Conservation (phyloP, 2,329 filamentous ascomycete genomes). For the Macroventuria anomochaeta region DNA sequence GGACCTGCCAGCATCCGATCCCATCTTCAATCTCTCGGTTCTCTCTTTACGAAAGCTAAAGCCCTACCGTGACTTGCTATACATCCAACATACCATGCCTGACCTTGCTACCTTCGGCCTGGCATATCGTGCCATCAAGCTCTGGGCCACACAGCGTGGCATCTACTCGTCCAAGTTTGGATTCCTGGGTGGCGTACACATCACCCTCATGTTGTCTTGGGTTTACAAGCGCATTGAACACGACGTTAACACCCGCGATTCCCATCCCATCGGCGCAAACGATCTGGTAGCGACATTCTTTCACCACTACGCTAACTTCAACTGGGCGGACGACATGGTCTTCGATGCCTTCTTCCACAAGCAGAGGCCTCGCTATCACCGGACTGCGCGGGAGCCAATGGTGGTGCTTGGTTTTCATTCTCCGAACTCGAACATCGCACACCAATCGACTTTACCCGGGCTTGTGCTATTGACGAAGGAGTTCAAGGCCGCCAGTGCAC, state of each 20-base stretch:
- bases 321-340: conserved; percentile 63
- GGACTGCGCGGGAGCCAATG: conserved; percentile 65
- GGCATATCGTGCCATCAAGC: conserved; percentile 66
- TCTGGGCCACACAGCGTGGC: conserved; percentile 67
- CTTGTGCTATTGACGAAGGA: conserved; percentile 60
- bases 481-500: conserved; percentile 55
- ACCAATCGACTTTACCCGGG: conserved; percentile 61
- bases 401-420: conserved; percentile 68
- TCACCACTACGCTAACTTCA: conserved; percentile 65
- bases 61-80: conserved; percentile 66
- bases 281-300: conserved; percentile 68
- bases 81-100: conserved; percentile 66
- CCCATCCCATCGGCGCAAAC: conserved; percentile 51
- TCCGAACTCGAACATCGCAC: conserved; percentile 66
- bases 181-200: conserved; percentile 69
- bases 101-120: conserved; percentile 64
- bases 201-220: conserved; percentile 66
- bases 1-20: conserved; percentile 57
- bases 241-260: conserved; percentile 21
- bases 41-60: conserved; percentile 68
- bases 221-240: conserved; percentile 60
- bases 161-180: conserved; percentile 71
- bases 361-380: conserved; percentile 55
- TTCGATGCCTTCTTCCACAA: conserved; percentile 65
- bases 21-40: conserved; percentile 62